Base-by-base conservation (phyloP, 176 grass and related monocot species). In the Ampelocalamus luodianensis region DNA sequence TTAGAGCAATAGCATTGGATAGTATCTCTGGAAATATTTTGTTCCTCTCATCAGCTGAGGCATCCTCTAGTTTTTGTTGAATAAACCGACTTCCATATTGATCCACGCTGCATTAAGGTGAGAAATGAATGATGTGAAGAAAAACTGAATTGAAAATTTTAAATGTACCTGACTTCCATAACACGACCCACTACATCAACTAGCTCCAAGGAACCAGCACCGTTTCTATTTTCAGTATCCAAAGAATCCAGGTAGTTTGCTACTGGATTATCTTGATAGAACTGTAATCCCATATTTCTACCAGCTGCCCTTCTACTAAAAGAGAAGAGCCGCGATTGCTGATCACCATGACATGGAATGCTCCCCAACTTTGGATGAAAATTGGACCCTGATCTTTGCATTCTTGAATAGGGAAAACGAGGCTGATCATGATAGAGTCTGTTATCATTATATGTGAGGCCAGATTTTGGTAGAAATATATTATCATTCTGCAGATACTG, bases 21-120 rank as follows among this genome's bases (percentile, higher is more conserved):
- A 99, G 87, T 83, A 99, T 99, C 82, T 99, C 96, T 45, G 96
- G 96, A 80, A 99, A 99, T 49, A 99, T 94, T 83, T 91, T 92
- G 39, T 92, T 91, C 71, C 91, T 92, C 26, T 94, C 93, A 44
- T 96, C 96, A 43, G 69, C 38, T 68, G 96, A 90, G 46, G 96
- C 86, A 64, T 74, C 87, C 79, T 96, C 96, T 32, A 99, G 86
- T 78, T 94, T 96, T 72, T 99, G 88, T 84, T 99, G 96, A 83
- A 99, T 99, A 89, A 99, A 99, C 44, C 96, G 91, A 78, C 96
- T 96, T 56, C 96, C 96, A 71, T 89, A 92, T 83, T 99, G 96
- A 92, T 99, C 96, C 80, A 91, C 82, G n/a, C 96, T 99, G 87
- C 79, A 88, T 79, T 67, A 37, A 27, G 15, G 61, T 20, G 0